phyloP scores from a whole-genome alignment of 495 filamentous ascomycete genomes.

The Tuber brumale region DNA sequence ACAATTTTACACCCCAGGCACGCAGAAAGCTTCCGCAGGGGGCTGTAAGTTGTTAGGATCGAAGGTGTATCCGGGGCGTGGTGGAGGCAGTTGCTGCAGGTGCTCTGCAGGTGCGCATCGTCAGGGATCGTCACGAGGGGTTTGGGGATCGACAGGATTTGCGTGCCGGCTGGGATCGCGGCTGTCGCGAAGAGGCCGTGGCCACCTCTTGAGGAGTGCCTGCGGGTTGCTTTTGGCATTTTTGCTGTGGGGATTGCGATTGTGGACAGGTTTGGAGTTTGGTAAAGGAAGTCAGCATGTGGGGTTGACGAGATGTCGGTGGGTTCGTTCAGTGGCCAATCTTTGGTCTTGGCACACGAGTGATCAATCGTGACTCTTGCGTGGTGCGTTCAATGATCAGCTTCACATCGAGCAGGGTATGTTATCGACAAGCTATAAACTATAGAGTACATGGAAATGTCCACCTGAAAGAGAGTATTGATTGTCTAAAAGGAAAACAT shows the following conservation, averaged over 20 bases:
- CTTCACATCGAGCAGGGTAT: not conserved
- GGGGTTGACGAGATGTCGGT: not conserved
- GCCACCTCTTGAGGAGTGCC: conserved; percentile 32
- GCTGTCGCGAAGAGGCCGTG: conserved; percentile 38
- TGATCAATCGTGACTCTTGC: not conserved
- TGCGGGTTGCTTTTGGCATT: not conserved
- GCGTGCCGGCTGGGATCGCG: conserved; percentile 14
- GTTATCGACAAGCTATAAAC: not conserved
- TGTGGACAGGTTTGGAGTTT: not conserved
- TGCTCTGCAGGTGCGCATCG: conserved; percentile 31
- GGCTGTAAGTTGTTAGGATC: not conserved
- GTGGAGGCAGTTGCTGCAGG: conserved; percentile 28
- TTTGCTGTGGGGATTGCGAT: not conserved
- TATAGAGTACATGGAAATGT: not conserved
- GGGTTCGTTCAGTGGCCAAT: not conserved
- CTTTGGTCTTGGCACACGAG: not conserved
- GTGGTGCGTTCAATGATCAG: not conserved
- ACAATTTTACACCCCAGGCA: conserved; percentile 59
- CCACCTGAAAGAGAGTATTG: conserved; percentile 1
- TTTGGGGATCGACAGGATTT: conserved; percentile 21
- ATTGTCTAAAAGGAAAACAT: conserved; percentile 3
- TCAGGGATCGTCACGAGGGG: conserved; percentile 37
- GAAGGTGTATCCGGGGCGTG: not conserved
- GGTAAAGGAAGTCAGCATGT: not conserved
- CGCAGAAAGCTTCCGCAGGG: conserved; percentile 8